Evolutionary conservation across 805 yeast genomes (phyloP).

Genomic region (Yarrowia keelungensis): DNA sequence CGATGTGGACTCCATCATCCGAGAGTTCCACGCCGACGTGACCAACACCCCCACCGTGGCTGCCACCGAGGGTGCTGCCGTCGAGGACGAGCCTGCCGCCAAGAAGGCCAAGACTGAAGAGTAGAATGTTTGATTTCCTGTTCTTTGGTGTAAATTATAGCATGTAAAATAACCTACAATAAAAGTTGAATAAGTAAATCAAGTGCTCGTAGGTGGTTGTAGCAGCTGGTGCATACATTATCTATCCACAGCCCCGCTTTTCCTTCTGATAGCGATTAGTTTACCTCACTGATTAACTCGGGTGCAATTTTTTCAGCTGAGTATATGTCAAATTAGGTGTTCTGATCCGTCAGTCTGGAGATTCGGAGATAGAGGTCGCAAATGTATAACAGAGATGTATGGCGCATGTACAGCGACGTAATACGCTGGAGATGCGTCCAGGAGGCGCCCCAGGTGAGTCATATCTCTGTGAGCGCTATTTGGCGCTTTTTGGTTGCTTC

Average conservation of each 20-base stretch:
- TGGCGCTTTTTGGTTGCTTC: conserved; percentile 2
- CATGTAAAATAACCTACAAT: conserved; percentile 30
- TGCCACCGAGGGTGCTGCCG: conserved; percentile 42
- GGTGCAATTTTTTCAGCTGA: conserved; percentile 18
- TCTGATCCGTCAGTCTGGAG: not conserved
- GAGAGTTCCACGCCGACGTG: conserved; percentile 82
- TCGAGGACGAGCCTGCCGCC: conserved; percentile 46
- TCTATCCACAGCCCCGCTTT: too few species aligned
- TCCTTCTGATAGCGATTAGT: too few species aligned
- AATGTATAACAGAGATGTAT: not conserved
- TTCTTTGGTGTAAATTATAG: conserved; percentile 33
- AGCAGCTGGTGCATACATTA: too few species aligned
- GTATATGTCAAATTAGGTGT: conserved; percentile 2
- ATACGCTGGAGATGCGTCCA: not conserved
- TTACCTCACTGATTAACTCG: not conserved
- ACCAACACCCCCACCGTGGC: conserved; percentile 35
- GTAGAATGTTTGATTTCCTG: conserved; percentile 2
- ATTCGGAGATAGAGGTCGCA: not conserved
- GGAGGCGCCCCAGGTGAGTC: conserved; percentile 3
- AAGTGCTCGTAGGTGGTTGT: too few species aligned
- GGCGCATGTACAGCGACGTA: not conserved
- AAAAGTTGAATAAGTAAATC: not conserved
- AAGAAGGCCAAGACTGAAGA: conserved; percentile 49
- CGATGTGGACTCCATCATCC: conserved; percentile 96
- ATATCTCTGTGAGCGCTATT: not conserved